Evolutionary conservation across 768 basidiomycete species (phyloP).

Genomic region (Tremella fuciformis): DNA sequence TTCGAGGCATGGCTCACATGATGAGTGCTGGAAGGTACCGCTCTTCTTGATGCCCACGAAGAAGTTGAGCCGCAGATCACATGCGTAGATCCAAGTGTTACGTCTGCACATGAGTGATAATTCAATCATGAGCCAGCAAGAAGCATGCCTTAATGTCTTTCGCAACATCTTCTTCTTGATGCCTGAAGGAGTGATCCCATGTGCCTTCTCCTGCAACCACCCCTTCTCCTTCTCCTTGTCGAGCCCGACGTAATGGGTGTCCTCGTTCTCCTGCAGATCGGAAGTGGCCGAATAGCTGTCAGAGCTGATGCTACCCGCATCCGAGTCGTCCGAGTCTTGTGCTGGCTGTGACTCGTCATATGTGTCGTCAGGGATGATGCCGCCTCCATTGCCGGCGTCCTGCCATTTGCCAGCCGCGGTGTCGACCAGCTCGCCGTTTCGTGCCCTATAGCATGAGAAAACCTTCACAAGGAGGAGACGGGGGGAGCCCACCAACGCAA

Average conservation of each 20-base stretch:
- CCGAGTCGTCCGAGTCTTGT: slow-evolving; percentile 10
- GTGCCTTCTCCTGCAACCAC: slow-evolving; percentile 54
- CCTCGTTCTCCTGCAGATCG: slow-evolving; percentile 42
- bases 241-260: slow-evolving; percentile 40
- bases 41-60: slow-evolving; percentile 68
- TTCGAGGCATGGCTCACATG: slow-evolving; percentile 47
- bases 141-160: slow-evolving; percentile 58
- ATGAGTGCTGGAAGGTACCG: slow-evolving; percentile 67
- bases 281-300: slow-evolving; percentile 34
- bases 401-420: slow-evolving; percentile 64
- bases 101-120: slow-evolving; percentile 37
- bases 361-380: slow-evolving; percentile 46
- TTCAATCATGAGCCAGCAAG: background rate
- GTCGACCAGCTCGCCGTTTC: slow-evolving; percentile 61
- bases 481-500: slow-evolving; percentile 31
- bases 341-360: slow-evolving; percentile 12
- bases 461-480: slow-evolving; percentile 28
- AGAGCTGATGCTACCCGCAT: slow-evolving; percentile 15
- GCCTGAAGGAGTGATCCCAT: slow-evolving; percentile 59
- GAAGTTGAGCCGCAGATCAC: slow-evolving; percentile 60
- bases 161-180: slow-evolving; percentile 59
- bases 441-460: slow-evolving; percentile 47
- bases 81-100: slow-evolving; percentile 70
- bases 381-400: slow-evolving; percentile 61
- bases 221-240: slow-evolving; percentile 25